phyloP scores from a whole-genome alignment of 169 alveolate genomes.

The Eimeria maxima region DNA sequence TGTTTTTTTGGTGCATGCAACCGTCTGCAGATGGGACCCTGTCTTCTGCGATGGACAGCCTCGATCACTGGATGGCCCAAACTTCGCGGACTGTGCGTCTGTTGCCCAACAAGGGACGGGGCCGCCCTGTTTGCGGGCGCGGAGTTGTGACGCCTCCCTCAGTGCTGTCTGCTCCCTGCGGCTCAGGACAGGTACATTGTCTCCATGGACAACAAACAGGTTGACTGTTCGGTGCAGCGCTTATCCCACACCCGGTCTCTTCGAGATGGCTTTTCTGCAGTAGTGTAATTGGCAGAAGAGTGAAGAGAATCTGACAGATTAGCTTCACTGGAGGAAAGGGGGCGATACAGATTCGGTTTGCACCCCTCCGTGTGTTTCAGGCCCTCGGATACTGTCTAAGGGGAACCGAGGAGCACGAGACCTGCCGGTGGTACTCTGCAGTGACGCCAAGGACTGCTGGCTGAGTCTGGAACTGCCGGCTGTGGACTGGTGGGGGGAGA shows the following conservation, averaged over 20 bases:
- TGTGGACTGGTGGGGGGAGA: conserved; percentile 58
- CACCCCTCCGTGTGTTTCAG: not conserved
- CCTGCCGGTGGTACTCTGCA: conserved; percentile 56
- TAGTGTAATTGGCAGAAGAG: not conserved
- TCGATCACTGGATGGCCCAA: not conserved
- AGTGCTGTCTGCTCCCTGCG: conserved; percentile 43
- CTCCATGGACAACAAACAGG: not conserved
- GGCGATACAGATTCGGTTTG: not conserved
- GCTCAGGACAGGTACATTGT: conserved; percentile 51
- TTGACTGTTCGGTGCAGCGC: not conserved
- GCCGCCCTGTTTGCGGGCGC: conserved; percentile 28
- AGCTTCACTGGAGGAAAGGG: not conserved
- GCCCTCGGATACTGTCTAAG: conserved; percentile 27
- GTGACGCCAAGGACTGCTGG: conserved; percentile 4
- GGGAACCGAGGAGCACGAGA: conserved; percentile 7
- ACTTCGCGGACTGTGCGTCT: conserved; percentile 44
- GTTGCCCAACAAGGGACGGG: conserved; percentile 6
- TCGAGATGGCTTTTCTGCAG: not conserved
- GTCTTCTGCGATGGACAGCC: conserved; percentile 49
- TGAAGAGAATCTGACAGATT: not conserved
- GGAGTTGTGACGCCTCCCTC: conserved; percentile 57
- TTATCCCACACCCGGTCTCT: not conserved
- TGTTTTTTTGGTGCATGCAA: not conserved
- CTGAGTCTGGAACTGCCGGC: conserved; percentile 12
- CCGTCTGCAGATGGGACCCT: conserved; percentile 41